phyloP scores from a whole-genome alignment of 2,329 filamentous ascomycete species.

The Aspergillus clavatus region DNA sequence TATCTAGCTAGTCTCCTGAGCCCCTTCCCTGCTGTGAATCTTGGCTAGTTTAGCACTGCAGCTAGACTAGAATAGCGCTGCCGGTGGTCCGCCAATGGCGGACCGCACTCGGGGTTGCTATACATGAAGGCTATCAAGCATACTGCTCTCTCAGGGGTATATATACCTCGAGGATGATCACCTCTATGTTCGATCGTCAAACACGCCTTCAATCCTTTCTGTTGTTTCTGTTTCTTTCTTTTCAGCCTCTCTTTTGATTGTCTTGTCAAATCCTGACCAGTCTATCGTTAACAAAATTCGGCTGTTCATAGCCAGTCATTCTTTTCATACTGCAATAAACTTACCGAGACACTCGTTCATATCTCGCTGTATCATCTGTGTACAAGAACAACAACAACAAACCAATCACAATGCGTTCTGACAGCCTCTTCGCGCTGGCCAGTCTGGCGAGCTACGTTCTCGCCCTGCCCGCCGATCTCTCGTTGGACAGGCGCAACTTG shows the following conservation, averaged over 20 bases:
- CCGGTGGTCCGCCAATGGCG: constrained; percentile 6
- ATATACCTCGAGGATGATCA: constrained; percentile 28
- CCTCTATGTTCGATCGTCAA: constrained; percentile 15
- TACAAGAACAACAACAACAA: no score
- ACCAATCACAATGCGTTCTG: constrained; percentile 24
- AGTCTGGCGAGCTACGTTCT: constrained; percentile 29
- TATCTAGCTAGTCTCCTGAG: neutral
- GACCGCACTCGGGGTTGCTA: constrained; percentile 12
- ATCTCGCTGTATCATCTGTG: constrained; percentile 6
- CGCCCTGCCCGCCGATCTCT: constrained; percentile 27
- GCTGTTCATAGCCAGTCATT: constrained; percentile 17
- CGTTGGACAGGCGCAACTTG: constrained; percentile 21
- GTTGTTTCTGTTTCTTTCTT: constrained; percentile 16
- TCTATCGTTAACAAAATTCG: constrained; percentile 31
- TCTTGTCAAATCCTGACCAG: constrained; percentile 17
- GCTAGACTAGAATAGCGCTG: neutral
- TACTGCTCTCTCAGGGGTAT: constrained; percentile 27
- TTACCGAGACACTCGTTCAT: constrained; percentile 13
- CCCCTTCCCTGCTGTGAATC: neutral
- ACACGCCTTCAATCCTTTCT: constrained; percentile 22
- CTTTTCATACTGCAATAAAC: constrained; percentile 15
- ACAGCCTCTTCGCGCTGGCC: constrained; percentile 30
- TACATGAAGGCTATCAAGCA: constrained; percentile 7
- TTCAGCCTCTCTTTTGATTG: constrained; percentile 19
- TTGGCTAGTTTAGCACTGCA: neutral